Conservation (phyloP, 345 rosid species). For the Gossypium bickii region DNA sequence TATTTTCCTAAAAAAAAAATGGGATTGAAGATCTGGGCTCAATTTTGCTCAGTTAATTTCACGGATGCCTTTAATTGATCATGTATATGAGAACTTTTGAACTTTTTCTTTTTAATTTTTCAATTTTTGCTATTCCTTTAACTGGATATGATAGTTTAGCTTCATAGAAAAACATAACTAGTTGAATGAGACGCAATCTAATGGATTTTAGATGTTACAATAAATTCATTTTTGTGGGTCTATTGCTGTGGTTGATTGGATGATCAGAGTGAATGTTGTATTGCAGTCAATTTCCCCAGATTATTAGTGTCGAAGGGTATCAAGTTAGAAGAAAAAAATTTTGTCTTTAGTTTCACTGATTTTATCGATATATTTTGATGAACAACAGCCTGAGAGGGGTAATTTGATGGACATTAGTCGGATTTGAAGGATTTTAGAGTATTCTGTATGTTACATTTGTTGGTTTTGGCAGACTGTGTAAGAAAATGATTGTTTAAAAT, state of each 20-base stretch:
- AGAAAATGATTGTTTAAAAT: neutral
- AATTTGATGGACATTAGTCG: neutral
- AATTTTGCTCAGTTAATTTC: slow-evolving; percentile 8
- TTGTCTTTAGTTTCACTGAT: neutral
- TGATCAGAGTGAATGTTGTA: neutral
- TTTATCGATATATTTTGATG: neutral
- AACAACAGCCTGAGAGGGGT: neutral
- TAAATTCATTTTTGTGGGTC: neutral
- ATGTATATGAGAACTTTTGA: neutral
- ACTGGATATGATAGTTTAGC: slow-evolving; percentile 9
- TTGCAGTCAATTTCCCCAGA: neutral
- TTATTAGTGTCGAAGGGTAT: neutral
- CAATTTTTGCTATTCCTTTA: neutral
- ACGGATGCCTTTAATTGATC: neutral
- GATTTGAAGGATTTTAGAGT: neutral
- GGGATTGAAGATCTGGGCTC: slow-evolving; percentile 26
- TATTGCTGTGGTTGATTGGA: neutral
- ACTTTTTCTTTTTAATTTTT: neutral
- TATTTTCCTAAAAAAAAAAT: neutral
- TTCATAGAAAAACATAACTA: neutral
- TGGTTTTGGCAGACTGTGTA: neutral
- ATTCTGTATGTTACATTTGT: neutral
- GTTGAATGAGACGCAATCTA: slow-evolving; percentile 3
- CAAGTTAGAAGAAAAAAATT: neutral
- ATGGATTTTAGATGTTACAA: neutral